Evolutionary conservation across 1,139 yeast species (phyloP), one percentile per base, ranked within the genome.

Genomic region (Yamadazyma aaseri): DNA sequence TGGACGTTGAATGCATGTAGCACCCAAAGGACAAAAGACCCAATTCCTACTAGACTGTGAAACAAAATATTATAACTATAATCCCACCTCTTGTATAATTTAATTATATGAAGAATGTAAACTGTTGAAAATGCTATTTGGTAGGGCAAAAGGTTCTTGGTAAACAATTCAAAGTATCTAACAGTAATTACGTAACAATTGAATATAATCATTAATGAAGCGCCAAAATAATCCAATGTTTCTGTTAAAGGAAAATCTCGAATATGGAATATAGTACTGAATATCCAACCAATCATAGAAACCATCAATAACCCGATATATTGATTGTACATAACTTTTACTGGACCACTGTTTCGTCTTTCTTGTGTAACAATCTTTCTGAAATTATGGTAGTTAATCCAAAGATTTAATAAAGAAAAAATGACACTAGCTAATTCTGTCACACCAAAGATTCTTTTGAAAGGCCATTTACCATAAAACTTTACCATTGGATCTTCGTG

Each of bases 391-490:
- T 58, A 65, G 44, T 64, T 66, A 31, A 60, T 59, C 32, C 55
- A 55, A n/a, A 67, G 55, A 40, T 70, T 70, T 8, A 62, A 64
- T 20, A 65, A 17, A 7, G 72, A 65, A 40, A 69, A 68, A 5
- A 68, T 20, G 8, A 57, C 59, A 34, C 68, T 60, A 29, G 58
- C 56, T 21, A 67, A 27, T 42, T 70, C 76, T 23, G 69, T 69
- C 15, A 64, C 49, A 2, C 74, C 74, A 13, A 59, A 47, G 2
- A 66, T 46, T 28, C 73, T 47, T 8, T 35, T 39, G 40, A 70
- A 70, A 3, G 75, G 75, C 76, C 76, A 70, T 42, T 70, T 70
- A 6, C 76, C 76, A 36, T 58, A 55, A 41, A 67, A 70, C 39
- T 70, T 71, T 9, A 68, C 71, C 51, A 63, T 51, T 2, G 56